A percentile compares a stretch with the other conserved stretches of the same genome.
Conservation (phyloP, 768 basidiomycete species). For the Termitomyces sp. region DNA sequence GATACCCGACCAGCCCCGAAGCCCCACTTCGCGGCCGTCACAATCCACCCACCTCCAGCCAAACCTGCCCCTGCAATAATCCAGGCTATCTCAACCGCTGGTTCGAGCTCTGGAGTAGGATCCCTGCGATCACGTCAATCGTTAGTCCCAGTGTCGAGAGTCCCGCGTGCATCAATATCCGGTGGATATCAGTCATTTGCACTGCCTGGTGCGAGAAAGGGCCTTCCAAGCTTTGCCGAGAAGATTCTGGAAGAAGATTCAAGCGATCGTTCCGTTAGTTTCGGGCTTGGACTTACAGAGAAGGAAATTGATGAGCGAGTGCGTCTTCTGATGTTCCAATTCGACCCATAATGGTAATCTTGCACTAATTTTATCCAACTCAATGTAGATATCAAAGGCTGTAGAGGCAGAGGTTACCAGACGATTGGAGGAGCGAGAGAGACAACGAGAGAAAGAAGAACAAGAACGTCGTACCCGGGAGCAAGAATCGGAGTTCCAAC, state of each 20-base stretch:
- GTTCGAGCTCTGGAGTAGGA: conserved; percentile 20
- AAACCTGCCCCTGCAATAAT: conserved; percentile 42
- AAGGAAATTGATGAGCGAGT: conserved; percentile 74
- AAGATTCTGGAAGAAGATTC: conserved; percentile 20
- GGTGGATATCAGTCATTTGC: conserved; percentile 34
- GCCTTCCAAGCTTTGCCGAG: conserved; percentile 14
- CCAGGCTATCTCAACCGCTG: conserved; percentile 32
- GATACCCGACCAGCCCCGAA: conserved; percentile 56
- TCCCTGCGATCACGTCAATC: conserved; percentile 25
- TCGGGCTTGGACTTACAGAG: conserved; percentile 46
- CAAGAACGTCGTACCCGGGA: conserved; percentile 28
- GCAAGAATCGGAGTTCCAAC: conserved; percentile 21
- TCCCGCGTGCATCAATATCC: conserved; percentile 28
- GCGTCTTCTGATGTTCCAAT: conserved; percentile 14
- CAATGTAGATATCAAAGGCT: conserved; percentile 51
- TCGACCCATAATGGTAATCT: not conserved
- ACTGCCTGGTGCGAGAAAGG: conserved; percentile 19
- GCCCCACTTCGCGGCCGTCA: conserved; percentile 58
- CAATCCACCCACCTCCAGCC: conserved; percentile 37
- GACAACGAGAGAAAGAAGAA: conserved; percentile 31
- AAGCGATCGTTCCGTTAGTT: conserved; percentile 25
- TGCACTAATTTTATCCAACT: conserved; percentile 17
- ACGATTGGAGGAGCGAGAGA: conserved; percentile 49
- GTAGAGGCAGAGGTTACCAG: conserved; percentile 72
- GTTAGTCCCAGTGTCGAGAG: conserved; percentile 30